Evolutionary conservation across 495 filamentous ascomycete species (phyloP).

Genomic region (Ramalina intermedia): DNA sequence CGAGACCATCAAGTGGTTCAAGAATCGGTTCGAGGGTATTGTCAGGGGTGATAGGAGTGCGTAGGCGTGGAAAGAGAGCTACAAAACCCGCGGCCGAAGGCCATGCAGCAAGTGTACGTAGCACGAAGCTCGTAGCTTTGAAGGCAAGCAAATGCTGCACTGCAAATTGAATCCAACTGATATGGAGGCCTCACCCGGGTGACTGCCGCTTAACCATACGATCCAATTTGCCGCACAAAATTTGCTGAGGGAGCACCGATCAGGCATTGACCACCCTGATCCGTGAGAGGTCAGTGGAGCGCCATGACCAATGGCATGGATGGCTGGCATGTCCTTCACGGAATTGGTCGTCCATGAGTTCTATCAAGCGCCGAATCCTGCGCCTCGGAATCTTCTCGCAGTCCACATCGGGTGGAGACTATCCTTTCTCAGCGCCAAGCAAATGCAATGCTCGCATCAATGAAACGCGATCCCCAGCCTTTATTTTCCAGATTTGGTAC

Average conservation of each 20-base stretch:
- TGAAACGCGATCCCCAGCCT: neutral
- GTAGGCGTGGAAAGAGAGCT: neutral
- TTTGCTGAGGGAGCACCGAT: neutral
- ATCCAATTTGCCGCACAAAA: neutral
- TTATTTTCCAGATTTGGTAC: slow-evolving; percentile 4
- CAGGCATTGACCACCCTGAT: neutral
- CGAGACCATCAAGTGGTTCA: slow-evolving; percentile 99
- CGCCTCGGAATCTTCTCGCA: too few species aligned
- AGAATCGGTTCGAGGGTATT: slow-evolving; percentile 97
- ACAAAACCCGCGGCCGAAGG: neutral
- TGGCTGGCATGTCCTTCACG: too few species aligned
- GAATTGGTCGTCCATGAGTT: too few species aligned
- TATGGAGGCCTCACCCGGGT: slow-evolving; percentile 20
- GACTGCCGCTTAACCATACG: slow-evolving; percentile 18
- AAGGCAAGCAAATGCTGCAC: neutral
- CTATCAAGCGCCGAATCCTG: too few species aligned
- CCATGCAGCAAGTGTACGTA: neutral
- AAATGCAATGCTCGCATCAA: neutral
- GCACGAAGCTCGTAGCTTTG: neutral
- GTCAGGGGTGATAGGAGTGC: slow-evolving; percentile 40
- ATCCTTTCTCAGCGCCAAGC: neutral
- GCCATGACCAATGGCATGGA: too few species aligned
- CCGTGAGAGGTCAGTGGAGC: too few species aligned
- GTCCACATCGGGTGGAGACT: too few species aligned
- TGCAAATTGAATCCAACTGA: slow-evolving; percentile 9